phyloP scores from a whole-genome alignment of 345 rosid genomes.

The Ceriops zippeliana region DNA sequence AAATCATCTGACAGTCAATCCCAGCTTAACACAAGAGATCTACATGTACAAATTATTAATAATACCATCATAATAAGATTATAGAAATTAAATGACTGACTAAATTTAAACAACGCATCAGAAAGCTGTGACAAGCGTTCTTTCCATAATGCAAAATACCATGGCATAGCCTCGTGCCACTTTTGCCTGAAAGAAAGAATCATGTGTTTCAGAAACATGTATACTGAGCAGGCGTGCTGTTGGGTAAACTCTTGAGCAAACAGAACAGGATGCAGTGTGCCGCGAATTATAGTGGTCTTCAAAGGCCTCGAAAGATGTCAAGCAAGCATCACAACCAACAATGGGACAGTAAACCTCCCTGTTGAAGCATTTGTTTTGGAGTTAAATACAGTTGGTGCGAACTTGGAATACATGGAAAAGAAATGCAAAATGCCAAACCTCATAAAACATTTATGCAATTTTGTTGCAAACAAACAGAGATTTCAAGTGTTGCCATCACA shows the following conservation, averaged over 20 bases:
- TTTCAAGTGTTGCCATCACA: not conserved
- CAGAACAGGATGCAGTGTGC: conserved; percentile 89
- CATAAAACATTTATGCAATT: not conserved
- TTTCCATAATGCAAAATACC: conserved; percentile 40
- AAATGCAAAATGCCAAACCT: not conserved
- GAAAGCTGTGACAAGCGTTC: not conserved
- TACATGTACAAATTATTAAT: too few relatives aligned
- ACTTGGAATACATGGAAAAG: not conserved
- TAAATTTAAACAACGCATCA: not conserved
- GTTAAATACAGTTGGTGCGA: not conserved
- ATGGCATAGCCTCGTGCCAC: conserved; percentile 79
- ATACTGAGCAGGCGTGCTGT: conserved; percentile 76
- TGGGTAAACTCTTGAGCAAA: conserved; percentile 82
- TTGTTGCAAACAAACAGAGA: not conserved
- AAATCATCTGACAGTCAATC: too few relatives aligned
- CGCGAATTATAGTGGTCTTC: conserved; percentile 87
- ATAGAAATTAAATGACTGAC: not conserved
- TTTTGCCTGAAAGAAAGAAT: conserved; percentile 94
- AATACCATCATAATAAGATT: too few relatives aligned
- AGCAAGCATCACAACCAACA: conserved; percentile 64
- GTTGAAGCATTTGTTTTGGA: conserved; percentile 24
- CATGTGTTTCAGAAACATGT: conserved; percentile 88
- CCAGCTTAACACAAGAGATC: too few relatives aligned
- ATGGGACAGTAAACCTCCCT: conserved; percentile 79
- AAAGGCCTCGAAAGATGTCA: conserved; percentile 65